phyloP scores from a whole-genome alignment of 73 alveolate species.

The Paramecium tetraurelia region DNA sequence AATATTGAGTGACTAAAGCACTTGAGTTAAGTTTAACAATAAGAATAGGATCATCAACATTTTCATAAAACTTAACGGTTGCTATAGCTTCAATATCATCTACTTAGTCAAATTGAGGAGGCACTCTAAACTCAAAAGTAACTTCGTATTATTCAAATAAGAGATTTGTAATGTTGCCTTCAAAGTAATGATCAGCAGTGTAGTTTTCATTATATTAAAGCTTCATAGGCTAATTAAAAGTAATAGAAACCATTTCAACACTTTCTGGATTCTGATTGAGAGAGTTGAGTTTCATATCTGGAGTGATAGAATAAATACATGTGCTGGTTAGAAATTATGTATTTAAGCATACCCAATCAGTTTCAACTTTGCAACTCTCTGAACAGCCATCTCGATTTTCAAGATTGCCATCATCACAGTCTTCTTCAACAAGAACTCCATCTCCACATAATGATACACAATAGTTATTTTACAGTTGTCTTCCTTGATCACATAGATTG shows the following conservation, averaged over 20 bases:
- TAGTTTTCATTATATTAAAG: background rate
- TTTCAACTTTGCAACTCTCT: background rate
- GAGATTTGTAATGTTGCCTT: background rate
- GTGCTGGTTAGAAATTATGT: background rate
- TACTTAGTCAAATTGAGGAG: background rate
- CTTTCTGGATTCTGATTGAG: background rate
- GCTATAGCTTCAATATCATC: background rate
- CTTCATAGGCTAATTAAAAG: background rate
- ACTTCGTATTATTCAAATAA: background rate
- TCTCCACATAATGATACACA: constrained; percentile 48
- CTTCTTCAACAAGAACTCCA: constrained; percentile 24
- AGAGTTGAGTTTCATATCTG: background rate
- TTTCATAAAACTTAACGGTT: background rate
- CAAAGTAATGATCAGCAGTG: background rate
- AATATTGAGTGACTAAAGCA: background rate
- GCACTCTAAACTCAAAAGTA: background rate
- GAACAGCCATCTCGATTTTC: constrained; percentile 35
- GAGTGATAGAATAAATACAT: background rate
- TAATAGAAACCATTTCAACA: background rate
- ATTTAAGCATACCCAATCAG: constrained; percentile 14
- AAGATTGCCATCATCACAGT: constrained; percentile 51
- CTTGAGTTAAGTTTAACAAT: background rate
- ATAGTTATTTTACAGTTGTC: background rate
- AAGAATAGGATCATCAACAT: background rate
- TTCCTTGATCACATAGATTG: background rate